Percentiles rank a stretch among this genome's conserved stretches.
These are phyloP conservation scores for Rhizopogon rudus DNA, from an alignment of 768 basidiomycete genomes.

Conservation along the genomic window DNA sequence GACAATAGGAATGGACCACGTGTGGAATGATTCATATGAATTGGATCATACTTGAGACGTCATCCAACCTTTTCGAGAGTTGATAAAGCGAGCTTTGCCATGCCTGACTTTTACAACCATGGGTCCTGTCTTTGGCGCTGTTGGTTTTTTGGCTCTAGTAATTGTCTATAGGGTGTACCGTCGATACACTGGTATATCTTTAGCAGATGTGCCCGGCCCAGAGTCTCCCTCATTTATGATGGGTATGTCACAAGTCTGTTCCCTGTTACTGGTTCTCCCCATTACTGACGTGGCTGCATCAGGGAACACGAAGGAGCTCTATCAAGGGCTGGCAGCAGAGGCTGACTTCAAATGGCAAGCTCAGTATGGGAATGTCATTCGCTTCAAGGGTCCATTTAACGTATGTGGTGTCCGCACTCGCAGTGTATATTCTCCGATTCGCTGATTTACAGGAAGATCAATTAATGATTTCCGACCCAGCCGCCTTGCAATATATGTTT, in stretches of 20 bases:
- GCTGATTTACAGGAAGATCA: slow-evolving; percentile 32
- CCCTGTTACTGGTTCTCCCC: not conserved
- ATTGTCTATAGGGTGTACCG: slow-evolving; percentile 5
- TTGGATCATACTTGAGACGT: too few species aligned
- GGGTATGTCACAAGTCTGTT: slow-evolving; percentile 1
- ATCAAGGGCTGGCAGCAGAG: slow-evolving; percentile 17
- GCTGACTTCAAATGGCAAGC: slow-evolving; percentile 13
- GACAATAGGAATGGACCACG: too few species aligned
- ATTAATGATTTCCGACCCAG: slow-evolving; percentile 38
- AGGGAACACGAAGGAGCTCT: slow-evolving; percentile 25
- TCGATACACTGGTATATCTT: not conserved
- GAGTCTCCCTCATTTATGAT: slow-evolving; percentile 14
- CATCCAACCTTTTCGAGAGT: too few species aligned
- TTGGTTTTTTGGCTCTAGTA: slow-evolving; percentile 3
- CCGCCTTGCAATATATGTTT: too few species aligned
- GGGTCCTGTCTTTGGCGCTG: not conserved
- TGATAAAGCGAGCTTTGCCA: slow-evolving; percentile 1
- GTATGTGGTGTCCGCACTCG: too few species aligned
- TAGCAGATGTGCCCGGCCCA: slow-evolving; percentile 14
- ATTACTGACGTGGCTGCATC: slow-evolving; percentile 10
- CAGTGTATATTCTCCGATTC: slow-evolving; percentile 3
- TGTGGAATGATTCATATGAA: too few species aligned
- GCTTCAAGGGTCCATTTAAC: too few species aligned
- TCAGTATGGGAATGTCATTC: too few species aligned
- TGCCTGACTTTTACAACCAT: slow-evolving; percentile 3